Base-by-base conservation (phyloP, 345 rosid genomes). In the Zanthoxylum bungeanum region DNA sequence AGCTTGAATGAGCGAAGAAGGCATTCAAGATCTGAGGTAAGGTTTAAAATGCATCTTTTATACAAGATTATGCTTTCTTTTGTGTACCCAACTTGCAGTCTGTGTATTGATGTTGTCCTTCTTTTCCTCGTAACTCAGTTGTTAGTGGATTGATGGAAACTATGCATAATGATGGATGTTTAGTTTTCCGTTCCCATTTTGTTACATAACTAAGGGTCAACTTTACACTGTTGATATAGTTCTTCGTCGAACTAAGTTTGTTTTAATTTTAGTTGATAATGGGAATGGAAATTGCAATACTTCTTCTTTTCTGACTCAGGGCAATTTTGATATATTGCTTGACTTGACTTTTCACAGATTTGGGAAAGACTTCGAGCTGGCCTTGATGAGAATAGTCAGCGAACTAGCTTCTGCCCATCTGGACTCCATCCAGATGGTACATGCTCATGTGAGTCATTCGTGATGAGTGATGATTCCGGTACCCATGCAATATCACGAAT, bases 21-120 rank as follows among this genome's bases (percentile, higher is more conserved):
- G 8, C 82, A 76, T 55, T 85, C 85, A 1, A 83, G 92, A 81
- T 86, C 86, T 53, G 90, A 86, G 95, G 95, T 89, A 69, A 76
- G 49, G 49, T 53, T 73, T 50, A 39, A 30, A 60, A 56, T 11
- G 10, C 28, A 17, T 75, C 33, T 6, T 24, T 47, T 60, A 14
- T 27, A 24, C 9, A 36, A 58, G 58, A 34, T 65, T 52, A 52
- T 57, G 34, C 24, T n/a, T n/a, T n/a, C n/a, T n/a, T n/a, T n/a
- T n/a, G n/a, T n/a, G n/a, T n/a, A n/a, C 1, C 66, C 16, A 47
- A 4, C 39, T 55, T 50, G 59, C 3, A 10, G 56, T 22, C n/a
- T 56, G 61, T 24, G 12, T 6, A 21, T 12, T 46, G 12, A 14
- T 2, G 5, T 5, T 62, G 1, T n/a, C n/a, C n/a, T n/a, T n/a